Percentiles rank a stretch among this genome's conserved stretches.
phyloP scores from a whole-genome alignment of 2,329 filamentous ascomycete species.

The Exserohilum turcica region DNA sequence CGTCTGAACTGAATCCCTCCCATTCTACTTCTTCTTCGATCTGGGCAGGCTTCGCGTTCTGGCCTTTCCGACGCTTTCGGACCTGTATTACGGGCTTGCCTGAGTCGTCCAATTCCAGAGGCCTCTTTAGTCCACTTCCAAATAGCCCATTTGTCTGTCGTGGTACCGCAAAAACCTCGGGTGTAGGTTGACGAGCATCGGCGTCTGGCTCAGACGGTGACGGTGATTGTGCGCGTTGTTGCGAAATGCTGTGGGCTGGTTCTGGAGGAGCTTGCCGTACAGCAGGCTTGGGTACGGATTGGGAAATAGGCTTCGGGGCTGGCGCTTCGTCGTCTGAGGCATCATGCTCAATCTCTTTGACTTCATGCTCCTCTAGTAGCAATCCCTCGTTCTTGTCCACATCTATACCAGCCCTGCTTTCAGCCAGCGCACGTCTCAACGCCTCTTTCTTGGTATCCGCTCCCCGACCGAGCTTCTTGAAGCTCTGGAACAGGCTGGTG shows the following conservation, averaged over 20 bases:
- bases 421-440: slow-evolving; percentile 66
- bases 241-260: slow-evolving; percentile 1
- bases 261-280: neutral
- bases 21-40: slow-evolving; percentile 59
- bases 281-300: neutral
- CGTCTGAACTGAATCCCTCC: slow-evolving; percentile 65
- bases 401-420: slow-evolving; percentile 68
- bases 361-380: slow-evolving; percentile 55
- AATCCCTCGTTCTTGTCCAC: slow-evolving; percentile 59
- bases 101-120: slow-evolving; percentile 77
- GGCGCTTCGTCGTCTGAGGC: slow-evolving; percentile 34
- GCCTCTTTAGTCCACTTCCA: slow-evolving; percentile 85
- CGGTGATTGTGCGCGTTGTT: slow-evolving; percentile 26
- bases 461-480: slow-evolving; percentile 71
- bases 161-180: slow-evolving; percentile 1
- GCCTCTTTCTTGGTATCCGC: slow-evolving; percentile 73
- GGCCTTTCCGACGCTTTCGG: slow-evolving; percentile 69
- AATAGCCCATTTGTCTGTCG: slow-evolving; percentile 38
- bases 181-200: slow-evolving; percentile 11
- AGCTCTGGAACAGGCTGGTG: slow-evolving; percentile 79
- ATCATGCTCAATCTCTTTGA: slow-evolving; percentile 30
- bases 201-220: slow-evolving; percentile 20
- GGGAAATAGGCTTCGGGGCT: neutral
- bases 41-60: slow-evolving; percentile 44
- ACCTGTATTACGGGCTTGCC: slow-evolving; percentile 84